Base-by-base conservation (phyloP, 2,329 filamentous ascomycete species). In the Fusarium sarcochroum region DNA sequence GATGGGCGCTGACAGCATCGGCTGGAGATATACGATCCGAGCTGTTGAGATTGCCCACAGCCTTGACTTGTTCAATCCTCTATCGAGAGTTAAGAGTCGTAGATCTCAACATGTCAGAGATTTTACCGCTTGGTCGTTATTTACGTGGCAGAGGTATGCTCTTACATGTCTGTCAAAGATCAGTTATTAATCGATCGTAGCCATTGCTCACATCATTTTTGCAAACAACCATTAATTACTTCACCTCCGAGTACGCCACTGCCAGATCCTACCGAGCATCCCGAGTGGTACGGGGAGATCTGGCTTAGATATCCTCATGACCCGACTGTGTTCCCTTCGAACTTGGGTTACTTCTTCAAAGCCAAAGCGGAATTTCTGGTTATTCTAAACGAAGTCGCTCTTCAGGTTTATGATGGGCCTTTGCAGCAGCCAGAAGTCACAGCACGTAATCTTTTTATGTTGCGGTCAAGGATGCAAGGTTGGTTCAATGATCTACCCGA, bases 1-100 rank as follows among this genome's bases (percentile, higher is more conserved):
- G 10, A 76, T 75, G 27, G 78, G 78, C 7, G 67, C 77, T 6
- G 80, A 82, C 52, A 75, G 76, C 53, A 69, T 81, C 25, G 80
- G 80, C 2, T 76, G 74, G 55, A 59, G 74, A 0, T 81, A 78
- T 34, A 70, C 73, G 2, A 46, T 76, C 5, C 77, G 77, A 18
- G 71, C 76, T 3, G 59, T 80, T 2, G 63, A 70, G 1, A 69
- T 82, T 68, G 79, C 79, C 3, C 58, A 73, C 2, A 68, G 75
- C 6, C 61, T 81, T 3, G 54, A 70, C 4, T 59, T 82, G 3
- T 79, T 79, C 17, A 51, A 68, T 21, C 17, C 20, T 38, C 9
- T 15, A 5, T 25, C 66, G 14, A 59, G 69, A 2, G 62, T 38
- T 14, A 30, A 34, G 50, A 68, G 37, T 68, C 69, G 69, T 47